These are phyloP conservation scores for Phyllosticta paracitricarpa DNA, from an alignment of 2,329 filamentous ascomycete genomes.

Conservation along the genomic window DNA sequence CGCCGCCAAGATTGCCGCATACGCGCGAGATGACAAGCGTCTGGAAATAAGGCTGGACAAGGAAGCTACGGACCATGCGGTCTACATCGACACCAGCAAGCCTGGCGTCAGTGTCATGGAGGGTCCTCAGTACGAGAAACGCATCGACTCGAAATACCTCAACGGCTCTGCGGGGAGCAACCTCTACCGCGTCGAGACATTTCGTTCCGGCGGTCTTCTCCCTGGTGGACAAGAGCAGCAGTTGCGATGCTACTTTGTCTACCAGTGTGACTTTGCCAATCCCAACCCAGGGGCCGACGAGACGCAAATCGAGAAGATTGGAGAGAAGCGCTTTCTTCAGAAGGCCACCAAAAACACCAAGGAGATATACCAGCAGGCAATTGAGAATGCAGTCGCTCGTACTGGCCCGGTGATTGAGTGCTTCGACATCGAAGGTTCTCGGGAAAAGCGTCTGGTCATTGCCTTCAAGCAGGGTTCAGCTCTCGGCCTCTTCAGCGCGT, in stretches of 20 bases:
- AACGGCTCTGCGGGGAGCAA: constrained; percentile 62
- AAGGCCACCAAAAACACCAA: constrained; percentile 96
- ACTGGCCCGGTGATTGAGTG: constrained; percentile 96
- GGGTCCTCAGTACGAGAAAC: constrained; percentile 86
- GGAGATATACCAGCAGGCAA: constrained; percentile 89
- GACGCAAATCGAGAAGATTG: constrained; percentile 82
- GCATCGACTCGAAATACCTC: constrained; percentile 91
- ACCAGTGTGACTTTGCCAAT: constrained; percentile 85
- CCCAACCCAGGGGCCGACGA: constrained; percentile 63
- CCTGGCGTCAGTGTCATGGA: constrained; percentile 67
- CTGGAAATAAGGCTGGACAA: constrained; percentile 93
- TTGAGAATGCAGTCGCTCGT: constrained; percentile 70
- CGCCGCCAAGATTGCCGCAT: constrained; percentile 90
- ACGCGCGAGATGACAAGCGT: constrained; percentile 83
- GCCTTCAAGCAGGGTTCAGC: constrained; percentile 92
- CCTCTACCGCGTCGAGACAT: constrained; percentile 91
- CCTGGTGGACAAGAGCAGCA: constrained; percentile 68
- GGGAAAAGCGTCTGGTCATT: constrained; percentile 88
- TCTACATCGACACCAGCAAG: constrained; percentile 96
- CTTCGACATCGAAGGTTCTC: constrained; percentile 84
- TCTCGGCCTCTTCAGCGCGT: constrained; percentile 83
- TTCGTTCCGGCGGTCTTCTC: constrained; percentile 78
- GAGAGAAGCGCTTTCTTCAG: constrained; percentile 85
- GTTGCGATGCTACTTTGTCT: constrained; percentile 96
- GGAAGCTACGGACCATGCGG: constrained; percentile 87